Evolutionary conservation across 345 rosid species (phyloP).

Genomic region (Geranium brycei): DNA sequence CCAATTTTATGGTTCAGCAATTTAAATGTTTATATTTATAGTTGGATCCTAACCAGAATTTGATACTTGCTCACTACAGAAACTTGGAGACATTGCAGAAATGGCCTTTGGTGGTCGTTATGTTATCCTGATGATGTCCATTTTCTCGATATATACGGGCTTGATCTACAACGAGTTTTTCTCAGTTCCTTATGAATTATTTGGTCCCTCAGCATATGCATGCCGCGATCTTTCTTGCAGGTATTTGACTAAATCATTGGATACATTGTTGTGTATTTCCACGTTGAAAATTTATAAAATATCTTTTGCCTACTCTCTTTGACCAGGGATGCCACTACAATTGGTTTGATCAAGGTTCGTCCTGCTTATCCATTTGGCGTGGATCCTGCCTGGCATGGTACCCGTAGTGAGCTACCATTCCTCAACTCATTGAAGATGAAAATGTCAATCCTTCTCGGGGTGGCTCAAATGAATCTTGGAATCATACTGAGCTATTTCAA

Average conservation of each 20-base stretch:
- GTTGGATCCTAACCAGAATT: too few species aligned
- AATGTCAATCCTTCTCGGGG: slow-evolving; percentile 96
- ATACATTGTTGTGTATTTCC: background rate
- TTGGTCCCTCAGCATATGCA: slow-evolving; percentile 77
- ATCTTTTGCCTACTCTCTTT: background rate
- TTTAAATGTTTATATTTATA: slow-evolving; percentile 4
- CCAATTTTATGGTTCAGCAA: background rate
- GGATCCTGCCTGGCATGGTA: slow-evolving; percentile 92
- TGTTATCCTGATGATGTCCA: slow-evolving; percentile 82
- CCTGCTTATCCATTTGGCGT: slow-evolving; percentile 88
- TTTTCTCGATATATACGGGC: slow-evolving; percentile 91
- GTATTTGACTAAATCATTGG: slow-evolving; percentile 23
- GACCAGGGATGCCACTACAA: slow-evolving; percentile 69
- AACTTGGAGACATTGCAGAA: slow-evolving; percentile 90
- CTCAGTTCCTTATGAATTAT: slow-evolving; percentile 83
- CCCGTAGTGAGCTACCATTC: slow-evolving; percentile 82
- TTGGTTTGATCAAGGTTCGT: slow-evolving; percentile 66
- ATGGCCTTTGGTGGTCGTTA: slow-evolving; percentile 99
- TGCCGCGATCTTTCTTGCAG: slow-evolving; percentile 92
- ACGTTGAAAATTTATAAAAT: too few species aligned
- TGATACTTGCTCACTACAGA: slow-evolving; percentile 28
- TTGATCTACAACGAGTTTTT: slow-evolving; percentile 92
- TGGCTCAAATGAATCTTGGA: slow-evolving; percentile 96
- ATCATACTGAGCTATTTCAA: slow-evolving; percentile 80
- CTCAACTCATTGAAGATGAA: slow-evolving; percentile 96